Evolutionary conservation across 176 grass and related monocot species (phyloP), one percentile per base, ranked within the genome.

Genomic region (Musa acuminata): DNA sequence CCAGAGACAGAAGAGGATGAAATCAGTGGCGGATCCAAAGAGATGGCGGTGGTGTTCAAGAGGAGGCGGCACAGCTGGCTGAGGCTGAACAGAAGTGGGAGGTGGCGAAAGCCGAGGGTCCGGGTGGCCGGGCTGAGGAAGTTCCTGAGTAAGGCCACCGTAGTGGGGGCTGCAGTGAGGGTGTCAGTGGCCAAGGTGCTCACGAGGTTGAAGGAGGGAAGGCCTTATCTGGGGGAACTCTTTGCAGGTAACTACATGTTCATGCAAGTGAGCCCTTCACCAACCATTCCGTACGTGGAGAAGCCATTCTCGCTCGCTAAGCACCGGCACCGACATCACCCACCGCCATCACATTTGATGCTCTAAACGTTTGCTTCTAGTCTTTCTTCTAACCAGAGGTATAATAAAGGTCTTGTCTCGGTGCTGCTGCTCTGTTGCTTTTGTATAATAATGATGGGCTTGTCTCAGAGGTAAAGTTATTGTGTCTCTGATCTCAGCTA

Each of bases 171-270:
- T 11, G 77, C 55, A 9, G 75, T 96, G 55, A 79, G 81, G 51
- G 64, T 71, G 13, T 82, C 87, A 2, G 79, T 91, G 72, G 43
- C 83, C 9, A 93, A 74, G 82, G 94, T 89, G 72, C 81, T 87
- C 72, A 68, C 51, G 4, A 77, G 88, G 82, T 84, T 98, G 54
- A 75, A 49, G 84, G 94, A 98, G 68, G 95, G 88, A 16, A 83
- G 87, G 21, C 88, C 88, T 0, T 91, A 87, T 73, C 13, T 93
- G 8, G 90, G 74, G 0, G 90, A 93, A 52, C 85, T 98, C 26
- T 94, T 99, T 75, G 84, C 95, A 23, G 90, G 95, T 24, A 99
- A 94, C 86, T 94, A 99, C 73, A 84, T 94, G 95, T 94, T 99
- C 90, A 48, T 94, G 76, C 95, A 99, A 83, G 95, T 99, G 71